phyloP scores from a whole-genome alignment of 306 rosid genomes.

The Quercus engelmannii region DNA sequence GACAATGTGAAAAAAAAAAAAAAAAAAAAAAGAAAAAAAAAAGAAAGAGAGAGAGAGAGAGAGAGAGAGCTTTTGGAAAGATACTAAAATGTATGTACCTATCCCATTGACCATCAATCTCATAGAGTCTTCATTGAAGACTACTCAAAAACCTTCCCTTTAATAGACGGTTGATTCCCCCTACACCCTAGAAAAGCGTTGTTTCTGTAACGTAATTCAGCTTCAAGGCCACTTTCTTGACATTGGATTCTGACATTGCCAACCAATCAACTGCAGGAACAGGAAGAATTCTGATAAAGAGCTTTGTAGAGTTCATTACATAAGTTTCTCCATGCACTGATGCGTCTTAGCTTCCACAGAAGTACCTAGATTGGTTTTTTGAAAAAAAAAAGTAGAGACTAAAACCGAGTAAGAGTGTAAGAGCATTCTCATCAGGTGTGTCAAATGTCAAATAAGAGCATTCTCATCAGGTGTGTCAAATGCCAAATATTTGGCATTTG shows the following conservation, averaged over 20 bases:
- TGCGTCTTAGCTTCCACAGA: constrained; percentile 55
- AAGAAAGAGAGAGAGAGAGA: no score
- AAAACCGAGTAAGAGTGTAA: no score
- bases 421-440: no score
- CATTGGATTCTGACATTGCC: constrained; percentile 59
- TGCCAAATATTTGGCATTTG: no score
- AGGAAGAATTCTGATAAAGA: constrained; percentile 62
- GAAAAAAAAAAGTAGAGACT: neutral
- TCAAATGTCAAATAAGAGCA: no score
- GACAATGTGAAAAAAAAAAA: no score
- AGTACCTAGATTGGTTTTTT: constrained; percentile 48
- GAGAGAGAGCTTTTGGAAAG: no score
- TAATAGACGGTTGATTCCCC: constrained; percentile 47
- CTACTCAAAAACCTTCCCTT: constrained; percentile 62
- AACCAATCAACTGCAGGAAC: constrained; percentile 23
- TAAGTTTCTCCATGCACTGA: constrained; percentile 75
- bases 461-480: no score
- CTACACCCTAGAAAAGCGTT: constrained; percentile 51
- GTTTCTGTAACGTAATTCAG: constrained; percentile 53
- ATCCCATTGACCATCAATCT: constrained; percentile 88
- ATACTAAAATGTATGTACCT: constrained; percentile 34
- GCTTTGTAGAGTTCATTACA: constrained; percentile 61
- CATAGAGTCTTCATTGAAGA: constrained; percentile 43
- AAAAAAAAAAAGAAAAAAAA: neutral
- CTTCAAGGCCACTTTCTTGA: constrained; percentile 62